phyloP scores from a whole-genome alignment of 1,284 basidiomycete genomes.

The Apiotrichum laibachii region DNA sequence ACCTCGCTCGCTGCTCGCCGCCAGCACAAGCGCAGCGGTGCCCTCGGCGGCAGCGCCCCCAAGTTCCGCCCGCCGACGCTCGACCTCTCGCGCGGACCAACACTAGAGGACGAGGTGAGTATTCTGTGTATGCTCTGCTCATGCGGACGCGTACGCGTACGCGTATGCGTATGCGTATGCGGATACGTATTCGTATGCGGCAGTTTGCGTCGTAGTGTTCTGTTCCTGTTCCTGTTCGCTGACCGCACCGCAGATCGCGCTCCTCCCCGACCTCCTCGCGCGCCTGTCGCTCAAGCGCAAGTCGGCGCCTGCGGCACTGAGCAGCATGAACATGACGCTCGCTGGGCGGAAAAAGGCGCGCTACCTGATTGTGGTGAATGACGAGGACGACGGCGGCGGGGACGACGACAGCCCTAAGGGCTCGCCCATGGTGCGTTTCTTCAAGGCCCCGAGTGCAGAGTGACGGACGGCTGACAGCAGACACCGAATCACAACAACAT shows the following conservation, averaged over 20 bases:
- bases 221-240: background rate
- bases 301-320: background rate
- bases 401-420: background rate
- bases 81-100: background rate
- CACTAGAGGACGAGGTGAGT: background rate
- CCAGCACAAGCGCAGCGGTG: background rate
- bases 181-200: no score
- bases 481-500: background rate
- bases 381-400: background rate
- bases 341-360: constrained; percentile 2
- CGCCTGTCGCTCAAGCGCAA: constrained; percentile 4
- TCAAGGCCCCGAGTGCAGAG: background rate
- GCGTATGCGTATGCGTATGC: no score
- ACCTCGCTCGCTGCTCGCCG: background rate
- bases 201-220: background rate
- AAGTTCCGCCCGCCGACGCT: background rate
- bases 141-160: no score
- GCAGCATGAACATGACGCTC: background rate
- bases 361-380: background rate
- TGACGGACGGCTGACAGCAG: background rate
- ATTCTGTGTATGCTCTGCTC: background rate
- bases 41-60: background rate
- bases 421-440: background rate
- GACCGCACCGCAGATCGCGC: background rate
- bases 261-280: background rate